Base-by-base conservation (phyloP, 768 basidiomycete species). In the Mycena galopus region DNA sequence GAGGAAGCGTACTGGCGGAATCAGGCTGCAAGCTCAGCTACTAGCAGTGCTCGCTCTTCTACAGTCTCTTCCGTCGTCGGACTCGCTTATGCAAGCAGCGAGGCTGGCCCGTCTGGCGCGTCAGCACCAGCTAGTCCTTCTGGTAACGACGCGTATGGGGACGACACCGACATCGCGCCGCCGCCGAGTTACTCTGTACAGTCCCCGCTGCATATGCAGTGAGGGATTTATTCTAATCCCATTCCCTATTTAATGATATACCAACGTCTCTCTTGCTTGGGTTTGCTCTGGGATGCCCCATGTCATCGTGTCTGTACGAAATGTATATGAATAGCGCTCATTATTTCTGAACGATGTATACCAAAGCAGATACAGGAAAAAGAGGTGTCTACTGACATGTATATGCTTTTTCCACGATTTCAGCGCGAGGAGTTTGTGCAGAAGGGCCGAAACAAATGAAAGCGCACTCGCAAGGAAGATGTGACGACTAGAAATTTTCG, bases 131-230 rank as follows among this genome's bases (percentile, higher is more conserved):
- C 14, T 14, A 19, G 25, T 14, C 8, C 11, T 12, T 25, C 50
- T 11, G 25, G 4, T 9, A 21, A 55, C 4, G 50, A 55, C 29
- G 29, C 53, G 17, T 55, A 55, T 17, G 53, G 53, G 39, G 39
- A 59, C 35, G n/a, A 59, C 57, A 4, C 57, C 21, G 57, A 59
- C n/a, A 32, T 37, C 33, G 57, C 35, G n/a, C 57, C 57, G 12
- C 57, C 57, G 2, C 57, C 57, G n/a, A 59, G 57, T 14, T 59
- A 59, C 25, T 59, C 57, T 25, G 57, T 14, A n/a, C 33, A 58
- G 33, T 33, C 47, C 47, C 47, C 47, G n/a, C 47, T 51, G 50
- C 50, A 51, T 14, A 51, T 51, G 50, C 25, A 51, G 50, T 51
- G 50, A 47, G 21, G n/a, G 50, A 51, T 0, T 27, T 51, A 51